Conservation (phyloP, 345 rosid species). For the Corchorus capsularis region DNA sequence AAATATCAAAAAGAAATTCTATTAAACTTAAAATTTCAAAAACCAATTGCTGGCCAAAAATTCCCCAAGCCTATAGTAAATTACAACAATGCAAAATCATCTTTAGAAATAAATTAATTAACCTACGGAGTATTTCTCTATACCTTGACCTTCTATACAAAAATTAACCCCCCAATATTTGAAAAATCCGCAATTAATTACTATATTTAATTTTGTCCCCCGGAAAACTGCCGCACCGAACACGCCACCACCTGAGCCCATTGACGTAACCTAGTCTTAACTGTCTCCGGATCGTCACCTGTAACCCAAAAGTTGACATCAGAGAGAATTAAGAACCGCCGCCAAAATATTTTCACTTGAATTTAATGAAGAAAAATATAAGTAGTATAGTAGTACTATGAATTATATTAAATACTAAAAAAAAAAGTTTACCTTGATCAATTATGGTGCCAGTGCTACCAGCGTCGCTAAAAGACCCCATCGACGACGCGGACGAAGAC, state of each 20-base stretch:
- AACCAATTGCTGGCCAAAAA: too few relatives aligned
- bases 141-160: background rate
- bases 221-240: constrained; percentile 62
- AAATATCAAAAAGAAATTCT: background rate
- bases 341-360: background rate
- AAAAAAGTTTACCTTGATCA: constrained; percentile 51
- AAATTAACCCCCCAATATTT: background rate
- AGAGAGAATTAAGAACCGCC: background rate
- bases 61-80: background rate
- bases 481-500: constrained; percentile 61
- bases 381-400: too few relatives aligned
- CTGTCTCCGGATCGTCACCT: constrained; percentile 77
- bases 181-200: background rate
- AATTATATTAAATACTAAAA: background rate
- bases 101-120: background rate
- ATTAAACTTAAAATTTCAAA: background rate
- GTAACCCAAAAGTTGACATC: background rate
- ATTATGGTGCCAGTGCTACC: constrained; percentile 46
- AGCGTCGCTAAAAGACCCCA: constrained; percentile 45
- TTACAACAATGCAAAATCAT: background rate
- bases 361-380: background rate
- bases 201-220: constrained; percentile 31
- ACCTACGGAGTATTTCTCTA: too few relatives aligned
- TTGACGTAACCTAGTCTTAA: constrained; percentile 72
- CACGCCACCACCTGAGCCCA: constrained; percentile 95